A percentile compares a stretch with the other conserved stretches of the same genome.
phyloP scores from a whole-genome alignment of 345 rosid species.

The Tarenaya hassleriana region DNA sequence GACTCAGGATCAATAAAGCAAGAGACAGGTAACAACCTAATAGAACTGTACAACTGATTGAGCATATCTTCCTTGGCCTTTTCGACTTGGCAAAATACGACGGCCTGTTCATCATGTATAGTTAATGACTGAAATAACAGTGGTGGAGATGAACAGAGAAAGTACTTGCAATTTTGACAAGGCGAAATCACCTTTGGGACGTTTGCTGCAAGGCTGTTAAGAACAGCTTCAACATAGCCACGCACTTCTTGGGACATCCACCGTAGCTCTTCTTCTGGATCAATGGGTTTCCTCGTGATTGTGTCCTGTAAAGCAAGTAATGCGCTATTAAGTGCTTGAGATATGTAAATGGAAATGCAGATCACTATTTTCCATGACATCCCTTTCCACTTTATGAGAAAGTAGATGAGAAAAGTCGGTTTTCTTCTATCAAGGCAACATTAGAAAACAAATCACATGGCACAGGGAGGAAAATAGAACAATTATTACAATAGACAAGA shows the following conservation, averaged over 20 bases:
- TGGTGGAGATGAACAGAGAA: not conserved
- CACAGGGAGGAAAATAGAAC: no score
- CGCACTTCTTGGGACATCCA: slow-evolving; percentile 99
- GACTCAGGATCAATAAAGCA: not conserved
- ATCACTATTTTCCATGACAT: no score
- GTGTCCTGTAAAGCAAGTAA: slow-evolving; percentile 48
- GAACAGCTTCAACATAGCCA: slow-evolving; percentile 99
- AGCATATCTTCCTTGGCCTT: slow-evolving; percentile 99
- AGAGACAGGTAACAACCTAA: slow-evolving; percentile 47
- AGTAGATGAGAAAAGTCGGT: no score
- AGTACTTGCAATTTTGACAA: slow-evolving; percentile 12
- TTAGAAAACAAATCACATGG: no score
- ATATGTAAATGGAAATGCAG: not conserved
- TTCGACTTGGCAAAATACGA: slow-evolving; percentile 99
- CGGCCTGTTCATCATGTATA: slow-evolving; percentile 49
- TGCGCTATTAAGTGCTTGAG: not conserved
- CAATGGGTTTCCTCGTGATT: slow-evolving; percentile 83
- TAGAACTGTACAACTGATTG: slow-evolving; percentile 80
- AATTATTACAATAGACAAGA: no score
- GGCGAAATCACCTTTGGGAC: slow-evolving; percentile 71
- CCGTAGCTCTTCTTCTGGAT: slow-evolving; percentile 97
- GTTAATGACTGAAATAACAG: slow-evolving; percentile 9
- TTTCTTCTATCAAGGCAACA: no score
- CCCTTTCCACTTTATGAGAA: no score
- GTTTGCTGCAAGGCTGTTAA: slow-evolving; percentile 97